Evolutionary conservation across 768 basidiomycete genomes (phyloP).

Genomic region (Lentinula detonsa): DNA sequence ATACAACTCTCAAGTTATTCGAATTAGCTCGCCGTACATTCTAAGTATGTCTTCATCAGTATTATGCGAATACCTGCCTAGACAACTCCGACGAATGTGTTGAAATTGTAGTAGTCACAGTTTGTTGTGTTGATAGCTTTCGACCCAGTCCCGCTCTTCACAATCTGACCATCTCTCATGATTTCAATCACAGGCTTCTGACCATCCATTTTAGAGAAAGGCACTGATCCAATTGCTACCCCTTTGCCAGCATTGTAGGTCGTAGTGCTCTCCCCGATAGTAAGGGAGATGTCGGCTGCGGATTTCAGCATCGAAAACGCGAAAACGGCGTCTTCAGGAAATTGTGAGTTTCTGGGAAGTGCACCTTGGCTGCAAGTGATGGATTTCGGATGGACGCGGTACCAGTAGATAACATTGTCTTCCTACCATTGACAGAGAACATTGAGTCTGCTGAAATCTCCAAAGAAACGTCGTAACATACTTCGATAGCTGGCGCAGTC

Average conservation of each 20-base stretch:
- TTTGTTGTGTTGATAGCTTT: neutral
- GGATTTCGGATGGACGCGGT: constrained; percentile 16
- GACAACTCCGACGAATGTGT: neutral
- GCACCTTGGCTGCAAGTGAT: constrained; percentile 19
- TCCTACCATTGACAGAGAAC: constrained; percentile 18
- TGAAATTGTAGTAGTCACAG: neutral
- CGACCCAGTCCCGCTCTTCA: neutral
- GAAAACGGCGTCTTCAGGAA: constrained; percentile 30
- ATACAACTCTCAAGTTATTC: too few relatives aligned
- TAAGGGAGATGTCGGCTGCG: constrained; percentile 24
- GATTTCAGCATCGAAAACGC: constrained; percentile 28
- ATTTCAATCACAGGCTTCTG: constrained; percentile 22
- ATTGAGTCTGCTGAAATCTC: constrained; percentile 10
- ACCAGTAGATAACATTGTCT: constrained; percentile 20
- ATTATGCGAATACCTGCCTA: neutral
- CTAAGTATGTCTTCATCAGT: too few relatives aligned
- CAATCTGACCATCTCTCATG: constrained; percentile 12
- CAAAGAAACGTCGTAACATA: constrained; percentile 13
- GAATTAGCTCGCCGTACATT: too few relatives aligned
- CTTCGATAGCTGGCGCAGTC: constrained; percentile 18
- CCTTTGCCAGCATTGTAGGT: constrained; percentile 14
- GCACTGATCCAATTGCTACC: constrained; percentile 15
- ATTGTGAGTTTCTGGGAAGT: constrained; percentile 19
- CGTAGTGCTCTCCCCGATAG: constrained; percentile 18
- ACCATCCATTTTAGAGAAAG: constrained; percentile 15